These are phyloP conservation scores for Cladorrhinum sp. DNA, from an alignment of 2,329 filamentous ascomycete genomes.

Conservation along the genomic window DNA sequence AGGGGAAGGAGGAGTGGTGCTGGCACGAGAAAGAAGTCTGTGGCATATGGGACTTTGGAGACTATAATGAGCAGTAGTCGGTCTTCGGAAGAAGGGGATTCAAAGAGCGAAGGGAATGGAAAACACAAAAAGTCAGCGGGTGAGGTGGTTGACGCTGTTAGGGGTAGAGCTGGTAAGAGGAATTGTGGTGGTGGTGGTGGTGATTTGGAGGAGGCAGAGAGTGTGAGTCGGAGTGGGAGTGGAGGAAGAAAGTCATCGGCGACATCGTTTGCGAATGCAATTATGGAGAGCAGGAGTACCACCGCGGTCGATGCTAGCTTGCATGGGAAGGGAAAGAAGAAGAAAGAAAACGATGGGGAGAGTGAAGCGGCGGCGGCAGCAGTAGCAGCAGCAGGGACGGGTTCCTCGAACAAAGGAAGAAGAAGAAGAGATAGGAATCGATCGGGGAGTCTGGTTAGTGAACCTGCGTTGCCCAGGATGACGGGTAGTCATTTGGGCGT, in stretches of 20 bases:
- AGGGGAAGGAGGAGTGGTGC: background rate
- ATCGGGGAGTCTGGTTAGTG: constrained; percentile 46
- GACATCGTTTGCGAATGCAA: constrained; percentile 44
- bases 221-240: constrained; percentile 12
- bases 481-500: constrained; percentile 51
- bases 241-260: constrained; percentile 34
- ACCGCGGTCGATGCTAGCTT: too few relatives aligned
- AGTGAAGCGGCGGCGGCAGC: too few relatives aligned
- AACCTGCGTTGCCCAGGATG: constrained; percentile 56
- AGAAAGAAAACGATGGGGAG: background rate
- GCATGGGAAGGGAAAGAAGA: background rate
- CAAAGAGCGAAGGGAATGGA: constrained; percentile 45
- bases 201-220: constrained; percentile 15
- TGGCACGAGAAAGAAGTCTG: constrained; percentile 43
- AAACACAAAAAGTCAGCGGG: constrained; percentile 59
- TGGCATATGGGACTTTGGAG: constrained; percentile 60
- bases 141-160: constrained; percentile 53
- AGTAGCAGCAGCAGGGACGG: too few relatives aligned
- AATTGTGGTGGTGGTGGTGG: constrained; percentile 28
- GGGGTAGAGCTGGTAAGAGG: constrained; percentile 44
- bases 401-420: background rate
- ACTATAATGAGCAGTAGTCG: constrained; percentile 66
- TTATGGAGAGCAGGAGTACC: constrained; percentile 43
- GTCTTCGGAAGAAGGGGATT: constrained; percentile 52
- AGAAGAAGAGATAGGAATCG: background rate